A percentile compares a stretch with the other conserved stretches of the same genome.
Conservation (phyloP, 805 yeast genomes). For the Metschnikowia proteae region DNA sequence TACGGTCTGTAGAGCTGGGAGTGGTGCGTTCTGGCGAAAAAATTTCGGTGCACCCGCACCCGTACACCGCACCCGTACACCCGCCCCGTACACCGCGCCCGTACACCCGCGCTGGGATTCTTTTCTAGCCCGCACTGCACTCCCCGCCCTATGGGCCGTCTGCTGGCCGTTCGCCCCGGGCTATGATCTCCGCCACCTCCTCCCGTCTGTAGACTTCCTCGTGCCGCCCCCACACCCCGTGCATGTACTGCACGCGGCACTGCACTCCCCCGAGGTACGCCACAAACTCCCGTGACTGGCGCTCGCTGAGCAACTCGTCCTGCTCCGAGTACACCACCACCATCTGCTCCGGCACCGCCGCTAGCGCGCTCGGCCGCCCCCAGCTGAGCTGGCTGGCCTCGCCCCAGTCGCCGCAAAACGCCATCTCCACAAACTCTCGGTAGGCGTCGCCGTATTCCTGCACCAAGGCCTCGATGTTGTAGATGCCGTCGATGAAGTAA, state of each 20-base stretch:
- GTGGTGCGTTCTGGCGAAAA: constrained; percentile 8
- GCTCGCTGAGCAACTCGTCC: constrained; percentile 60
- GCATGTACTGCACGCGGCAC: constrained; percentile 8
- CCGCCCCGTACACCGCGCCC: too few relatives aligned
- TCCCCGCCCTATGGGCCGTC: background rate
- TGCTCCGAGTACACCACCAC: constrained; percentile 55
- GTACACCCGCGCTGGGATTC: background rate
- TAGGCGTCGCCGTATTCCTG: constrained; percentile 59
- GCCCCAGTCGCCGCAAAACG: constrained; percentile 38
- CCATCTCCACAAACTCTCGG: constrained; percentile 51
- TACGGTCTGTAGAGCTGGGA: background rate
- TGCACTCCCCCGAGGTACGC: constrained; percentile 26
- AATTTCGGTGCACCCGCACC: constrained; percentile 5
- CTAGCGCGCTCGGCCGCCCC: background rate
- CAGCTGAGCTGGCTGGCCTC: constrained; percentile 27
- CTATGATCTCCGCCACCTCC: constrained; percentile 30
- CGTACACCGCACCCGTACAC: background rate
- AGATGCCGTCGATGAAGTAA: constrained; percentile 70
- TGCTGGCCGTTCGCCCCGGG: background rate
- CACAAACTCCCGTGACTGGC: constrained; percentile 45
- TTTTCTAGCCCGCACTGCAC: constrained; percentile 12
- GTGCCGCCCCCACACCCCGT: constrained; percentile 53
- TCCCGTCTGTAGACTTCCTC: constrained; percentile 55
- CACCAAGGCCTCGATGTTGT: constrained; percentile 47
- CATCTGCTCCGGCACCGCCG: constrained; percentile 15